phyloP scores from a whole-genome alignment of 1,284 basidiomycete genomes.

The Peniophora sp. region DNA sequence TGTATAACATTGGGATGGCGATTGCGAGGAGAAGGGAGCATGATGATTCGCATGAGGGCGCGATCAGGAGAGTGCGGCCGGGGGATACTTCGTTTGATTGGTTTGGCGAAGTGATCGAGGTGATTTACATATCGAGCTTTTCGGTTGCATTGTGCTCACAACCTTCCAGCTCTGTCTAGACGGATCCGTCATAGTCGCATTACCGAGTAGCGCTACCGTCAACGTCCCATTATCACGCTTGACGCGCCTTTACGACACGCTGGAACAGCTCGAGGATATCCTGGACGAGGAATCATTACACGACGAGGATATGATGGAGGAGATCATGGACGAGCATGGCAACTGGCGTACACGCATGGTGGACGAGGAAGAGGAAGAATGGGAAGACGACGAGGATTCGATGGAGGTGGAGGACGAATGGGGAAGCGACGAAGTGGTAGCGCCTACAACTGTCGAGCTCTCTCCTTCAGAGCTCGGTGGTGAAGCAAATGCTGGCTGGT shows the following conservation, averaged over 20 bases:
- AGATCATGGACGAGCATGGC: slow-evolving; percentile 31
- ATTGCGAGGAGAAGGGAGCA: slow-evolving; percentile 42
- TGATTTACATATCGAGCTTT: slow-evolving; percentile 2
- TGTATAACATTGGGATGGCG: slow-evolving; percentile 53
- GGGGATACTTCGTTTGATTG: slow-evolving; percentile 46
- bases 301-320: slow-evolving; percentile 20
- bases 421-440: slow-evolving; percentile 9
- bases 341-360: slow-evolving; percentile 19
- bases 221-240: slow-evolving; percentile 56
- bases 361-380: slow-evolving; percentile 14
- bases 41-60: slow-evolving; percentile 30
- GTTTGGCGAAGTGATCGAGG: slow-evolving; percentile 75
- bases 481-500: slow-evolving; percentile 5
- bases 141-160: not conserved
- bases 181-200: slow-evolving; percentile 58
- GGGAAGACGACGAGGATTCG: slow-evolving; percentile 13
- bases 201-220: slow-evolving; percentile 42
- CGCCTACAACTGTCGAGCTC: slow-evolving; percentile 4
- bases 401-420: slow-evolving; percentile 22
- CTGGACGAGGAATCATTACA: slow-evolving; percentile 43
- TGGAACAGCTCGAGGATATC: slow-evolving; percentile 70
- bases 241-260: slow-evolving; percentile 65
- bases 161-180: slow-evolving; percentile 55
- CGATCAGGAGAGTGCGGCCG: slow-evolving; percentile 34
- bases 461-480: slow-evolving; percentile 8